Conservation (phyloP, 495 filamentous ascomycete genomes). For the Penicillium longicatenatum region DNA sequence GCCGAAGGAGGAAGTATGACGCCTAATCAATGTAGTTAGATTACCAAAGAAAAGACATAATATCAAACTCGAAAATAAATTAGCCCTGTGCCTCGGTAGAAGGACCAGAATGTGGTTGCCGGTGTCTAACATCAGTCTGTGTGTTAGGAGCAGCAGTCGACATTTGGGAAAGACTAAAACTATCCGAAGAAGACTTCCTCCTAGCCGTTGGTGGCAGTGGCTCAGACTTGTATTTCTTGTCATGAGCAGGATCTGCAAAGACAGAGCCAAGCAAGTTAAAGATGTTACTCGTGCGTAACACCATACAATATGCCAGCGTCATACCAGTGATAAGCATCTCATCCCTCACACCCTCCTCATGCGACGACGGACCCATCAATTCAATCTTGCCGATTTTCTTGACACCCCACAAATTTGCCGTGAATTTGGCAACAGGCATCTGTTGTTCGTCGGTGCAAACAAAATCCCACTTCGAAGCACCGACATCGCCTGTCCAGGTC, state of each 20-base stretch:
- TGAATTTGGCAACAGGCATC: constrained; percentile 31
- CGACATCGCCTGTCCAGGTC: constrained; percentile 33
- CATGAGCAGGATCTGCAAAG: constrained; percentile 21
- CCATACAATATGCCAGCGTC: constrained; percentile 33
- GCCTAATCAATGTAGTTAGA: too few species aligned
- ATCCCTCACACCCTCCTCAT: constrained; percentile 24
- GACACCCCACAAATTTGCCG: constrained; percentile 28
- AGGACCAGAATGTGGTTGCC: not conserved
- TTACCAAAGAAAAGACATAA: too few species aligned
- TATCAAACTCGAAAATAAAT: not conserved
- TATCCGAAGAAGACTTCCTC: not conserved
- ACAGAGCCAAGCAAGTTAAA: constrained; percentile 28
- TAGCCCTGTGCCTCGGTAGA: not conserved
- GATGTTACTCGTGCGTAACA: constrained; percentile 26
- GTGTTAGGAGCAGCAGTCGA: not conserved
- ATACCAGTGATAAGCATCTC: constrained; percentile 38
- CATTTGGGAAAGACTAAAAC: not conserved
- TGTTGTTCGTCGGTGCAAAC: constrained; percentile 35
- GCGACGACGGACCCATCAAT: constrained; percentile 26
- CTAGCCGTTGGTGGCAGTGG: not conserved
- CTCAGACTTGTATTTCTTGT: constrained; percentile 10
- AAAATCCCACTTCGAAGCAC: constrained; percentile 39
- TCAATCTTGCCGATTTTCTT: constrained; percentile 34
- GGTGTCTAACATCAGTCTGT: not conserved
- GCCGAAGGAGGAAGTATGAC: too few species aligned